These are phyloP conservation scores for Pythium grandisporangium DNA, from an alignment of 352 stramenopile genomes.

Conservation along the genomic window DNA sequence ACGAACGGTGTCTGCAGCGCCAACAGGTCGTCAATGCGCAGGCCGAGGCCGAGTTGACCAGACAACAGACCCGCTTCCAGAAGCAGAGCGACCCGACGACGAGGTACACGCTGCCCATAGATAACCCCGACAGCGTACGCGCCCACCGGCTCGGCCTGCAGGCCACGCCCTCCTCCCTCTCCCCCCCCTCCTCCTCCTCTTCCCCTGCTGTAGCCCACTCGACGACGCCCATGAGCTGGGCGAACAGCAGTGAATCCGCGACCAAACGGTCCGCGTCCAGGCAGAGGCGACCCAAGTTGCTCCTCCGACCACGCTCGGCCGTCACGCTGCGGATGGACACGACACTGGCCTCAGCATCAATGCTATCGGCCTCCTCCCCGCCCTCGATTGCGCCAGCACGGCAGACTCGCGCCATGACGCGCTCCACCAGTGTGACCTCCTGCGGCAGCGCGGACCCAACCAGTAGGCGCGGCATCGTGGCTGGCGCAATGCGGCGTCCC, in stretches of 20 bases:
- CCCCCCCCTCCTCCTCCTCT: no score
- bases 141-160: constrained; percentile 49
- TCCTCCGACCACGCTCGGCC: constrained; percentile 15
- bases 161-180: constrained; percentile 19
- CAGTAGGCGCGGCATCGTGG: constrained; percentile 12
- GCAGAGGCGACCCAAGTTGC: neutral
- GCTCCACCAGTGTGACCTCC: constrained; percentile 5
- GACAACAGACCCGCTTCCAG: no score
- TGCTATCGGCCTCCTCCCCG: neutral
- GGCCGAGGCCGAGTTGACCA: no score
- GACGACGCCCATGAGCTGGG: neutral
- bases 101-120: constrained; percentile 41
- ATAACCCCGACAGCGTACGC: constrained; percentile 22
- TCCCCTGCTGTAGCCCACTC: neutral
- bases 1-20: constrained; percentile 20
- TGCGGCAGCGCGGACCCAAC: neutral
- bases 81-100: constrained; percentile 26
- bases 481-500: constrained; percentile 33
- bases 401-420: no score
- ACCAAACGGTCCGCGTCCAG: neutral
- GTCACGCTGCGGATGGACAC: constrained; percentile 13
- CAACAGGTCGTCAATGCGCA: constrained; percentile 18
- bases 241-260: neutral
- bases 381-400: no score
- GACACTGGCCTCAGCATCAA: constrained; percentile 1